Conservation (phyloP, 1,284 basidiomycete species). For the Bothia castanella region DNA sequence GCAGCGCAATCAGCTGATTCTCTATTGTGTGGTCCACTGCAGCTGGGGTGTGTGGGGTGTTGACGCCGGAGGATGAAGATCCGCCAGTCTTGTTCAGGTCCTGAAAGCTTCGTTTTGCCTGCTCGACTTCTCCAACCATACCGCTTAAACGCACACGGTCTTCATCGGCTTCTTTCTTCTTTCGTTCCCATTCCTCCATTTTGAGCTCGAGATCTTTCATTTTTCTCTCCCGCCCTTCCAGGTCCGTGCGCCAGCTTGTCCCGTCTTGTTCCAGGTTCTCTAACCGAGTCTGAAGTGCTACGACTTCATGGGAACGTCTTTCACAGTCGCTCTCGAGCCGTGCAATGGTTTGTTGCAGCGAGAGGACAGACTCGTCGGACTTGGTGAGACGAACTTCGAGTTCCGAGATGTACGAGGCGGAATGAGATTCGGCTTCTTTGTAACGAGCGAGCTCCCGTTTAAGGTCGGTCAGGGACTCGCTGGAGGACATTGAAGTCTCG, state of each 20-base stretch:
- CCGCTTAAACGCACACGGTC: conserved; percentile 60
- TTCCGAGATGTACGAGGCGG: conserved; percentile 82
- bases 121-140: conserved; percentile 67
- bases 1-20: conserved; percentile 60
- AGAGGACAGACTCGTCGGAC: conserved; percentile 72
- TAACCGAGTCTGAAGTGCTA: conserved; percentile 69
- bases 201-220: conserved; percentile 73
- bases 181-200: conserved; percentile 71
- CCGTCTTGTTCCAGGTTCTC: conserved; percentile 67
- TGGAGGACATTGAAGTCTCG: conserved; percentile 72
- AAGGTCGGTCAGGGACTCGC: conserved; percentile 75
- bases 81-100: conserved; percentile 31
- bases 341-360: conserved; percentile 69
- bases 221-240: conserved; percentile 75
- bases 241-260: conserved; percentile 71
- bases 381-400: conserved; percentile 80
- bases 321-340: conserved; percentile 76
- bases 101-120: conserved; percentile 64
- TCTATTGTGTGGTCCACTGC: conserved; percentile 41
- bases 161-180: conserved; percentile 61
- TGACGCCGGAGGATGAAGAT: conserved; percentile 28
- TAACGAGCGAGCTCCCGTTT: conserved; percentile 78
- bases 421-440: conserved; percentile 72
- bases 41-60: conserved; percentile 32
- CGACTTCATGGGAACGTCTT: conserved; percentile 62